Base-by-base conservation (phyloP, 306 rosid species). In the Rosa persica region DNA sequence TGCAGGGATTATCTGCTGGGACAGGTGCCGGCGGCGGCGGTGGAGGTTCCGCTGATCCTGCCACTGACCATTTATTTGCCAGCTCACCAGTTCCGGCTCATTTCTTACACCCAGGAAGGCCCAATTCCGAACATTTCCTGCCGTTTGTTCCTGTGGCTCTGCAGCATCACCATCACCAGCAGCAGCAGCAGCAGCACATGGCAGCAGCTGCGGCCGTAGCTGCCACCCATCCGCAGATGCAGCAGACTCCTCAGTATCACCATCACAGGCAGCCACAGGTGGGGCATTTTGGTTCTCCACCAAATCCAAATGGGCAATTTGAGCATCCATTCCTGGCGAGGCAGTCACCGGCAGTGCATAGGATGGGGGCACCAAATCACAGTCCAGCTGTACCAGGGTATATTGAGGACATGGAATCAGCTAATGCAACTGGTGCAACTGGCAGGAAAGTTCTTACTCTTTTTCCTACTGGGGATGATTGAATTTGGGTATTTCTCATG, bases 61-160 rank as follows among this genome's bases (percentile, higher is more conserved):
- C 98, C 43, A 90, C 98, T 0, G 98, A 95, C 71, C 97, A 91
- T 80, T 77, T 92, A 8, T 95, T 92, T 25, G 98, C 98, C 30
- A 95, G 97, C 89, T 88, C 93, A 0, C 98, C 98, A 0, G 98
- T 92, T 27, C 98, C 98, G 13, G 81, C 98, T 2, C 98, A 95
- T 80, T 92, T 95, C 83, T 61, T 92, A 58, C 98, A 95, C 40
- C 83, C 93, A 0, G 93, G 88, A 1, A 77, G 97, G 52, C 73
- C 91, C n/a, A 91, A 78, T 86, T 89, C 98, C 0, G 98, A 95
- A 8, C 97, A 94, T 70, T 95, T 78, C 84, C 23, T 92, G 87
- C 98, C 98, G n/a, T 95, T 85, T 64, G 97, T 95, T 72, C 95
- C 91, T 0, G 94, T 92, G 39, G 86, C 96, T 46, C 85, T 93